phyloP scores from a whole-genome alignment of 768 basidiomycete species.

The Xerocomellus amylosporus region DNA sequence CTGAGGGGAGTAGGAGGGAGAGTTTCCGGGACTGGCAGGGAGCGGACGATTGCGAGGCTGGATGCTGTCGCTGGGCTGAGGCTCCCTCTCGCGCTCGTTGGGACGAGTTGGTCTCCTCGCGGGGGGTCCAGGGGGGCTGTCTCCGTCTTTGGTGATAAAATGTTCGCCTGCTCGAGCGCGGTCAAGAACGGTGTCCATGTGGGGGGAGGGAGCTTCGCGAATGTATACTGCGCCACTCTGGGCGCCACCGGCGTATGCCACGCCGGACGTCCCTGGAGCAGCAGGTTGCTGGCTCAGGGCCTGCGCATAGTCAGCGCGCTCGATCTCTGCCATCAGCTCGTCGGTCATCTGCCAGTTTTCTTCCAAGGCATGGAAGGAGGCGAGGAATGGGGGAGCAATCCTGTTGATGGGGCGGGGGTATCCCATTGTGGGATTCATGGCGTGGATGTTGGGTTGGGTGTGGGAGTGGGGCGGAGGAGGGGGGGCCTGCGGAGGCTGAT shows the following conservation, averaged over 20 bases:
- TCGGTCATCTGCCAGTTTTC: constrained; percentile 67
- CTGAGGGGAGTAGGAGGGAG: constrained; percentile 43
- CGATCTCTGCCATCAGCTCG: constrained; percentile 68
- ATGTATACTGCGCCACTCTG: constrained; percentile 37
- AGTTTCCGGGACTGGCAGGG: constrained; percentile 36
- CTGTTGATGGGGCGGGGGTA: constrained; percentile 68
- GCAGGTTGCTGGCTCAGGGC: constrained; percentile 45
- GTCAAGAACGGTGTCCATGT: constrained; percentile 52
- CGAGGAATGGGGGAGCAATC: constrained; percentile 52
- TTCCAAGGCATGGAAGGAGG: constrained; percentile 51
- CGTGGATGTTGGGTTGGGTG: constrained; percentile 28
- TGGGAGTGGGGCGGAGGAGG: constrained; percentile 34
- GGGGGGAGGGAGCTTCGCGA: constrained; percentile 41
- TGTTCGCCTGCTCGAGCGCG: constrained; percentile 52
- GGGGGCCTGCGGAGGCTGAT: constrained; percentile 34
- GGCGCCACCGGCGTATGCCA: constrained; percentile 48
- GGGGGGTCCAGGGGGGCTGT: constrained; percentile 32
- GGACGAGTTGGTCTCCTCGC: constrained; percentile 20
- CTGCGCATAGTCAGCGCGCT: constrained; percentile 65
- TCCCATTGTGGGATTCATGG: constrained; percentile 39
- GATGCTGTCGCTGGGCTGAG: constrained; percentile 28
- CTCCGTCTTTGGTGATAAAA: constrained; percentile 53
- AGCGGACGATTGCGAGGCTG: constrained; percentile 28
- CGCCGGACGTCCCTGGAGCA: constrained; percentile 38
- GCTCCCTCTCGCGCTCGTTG: constrained; percentile 42